Percentiles rank a stretch among this genome's conserved stretches.
Conservation (phyloP, 805 yeast species). For the Suhomyces tanzawaensis region DNA sequence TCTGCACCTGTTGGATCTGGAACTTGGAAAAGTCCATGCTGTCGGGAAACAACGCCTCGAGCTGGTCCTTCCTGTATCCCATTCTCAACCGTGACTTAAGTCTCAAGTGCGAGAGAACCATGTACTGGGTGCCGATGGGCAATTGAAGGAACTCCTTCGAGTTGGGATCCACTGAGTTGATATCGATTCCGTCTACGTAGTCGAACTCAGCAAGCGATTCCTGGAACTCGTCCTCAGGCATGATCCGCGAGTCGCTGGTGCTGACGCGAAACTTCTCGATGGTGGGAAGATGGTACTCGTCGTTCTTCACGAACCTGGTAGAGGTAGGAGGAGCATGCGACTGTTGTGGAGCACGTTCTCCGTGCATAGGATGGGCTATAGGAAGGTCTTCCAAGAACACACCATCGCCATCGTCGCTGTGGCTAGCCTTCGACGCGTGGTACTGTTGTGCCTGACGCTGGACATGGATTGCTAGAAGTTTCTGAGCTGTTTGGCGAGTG, state of each 20-base stretch:
- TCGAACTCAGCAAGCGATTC: conserved; percentile 40
- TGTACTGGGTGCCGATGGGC: conserved; percentile 86
- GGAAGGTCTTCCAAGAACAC: conserved; percentile 29
- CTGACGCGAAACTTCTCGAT: conserved; percentile 54
- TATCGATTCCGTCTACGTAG: conserved; percentile 65
- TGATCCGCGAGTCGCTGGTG: conserved; percentile 65
- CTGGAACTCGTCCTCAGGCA: conserved; percentile 69
- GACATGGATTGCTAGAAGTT: conserved; percentile 73
- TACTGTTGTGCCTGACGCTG: conserved; percentile 46
- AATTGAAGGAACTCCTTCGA: conserved; percentile 72
- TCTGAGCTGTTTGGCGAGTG: conserved; percentile 73
- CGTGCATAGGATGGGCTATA: conserved; percentile 15
- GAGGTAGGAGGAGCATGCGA: background rate
- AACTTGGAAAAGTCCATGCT: conserved; percentile 88
- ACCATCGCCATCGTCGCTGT: conserved; percentile 9
- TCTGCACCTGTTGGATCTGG: conserved; percentile 89
- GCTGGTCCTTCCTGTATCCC: conserved; percentile 92
- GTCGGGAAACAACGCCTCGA: conserved; percentile 76
- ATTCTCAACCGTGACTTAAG: conserved; percentile 84
- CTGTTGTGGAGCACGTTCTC: no score
- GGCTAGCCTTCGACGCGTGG: background rate
- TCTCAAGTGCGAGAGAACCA: conserved; percentile 78
- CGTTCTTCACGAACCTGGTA: conserved; percentile 49
- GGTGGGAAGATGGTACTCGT: conserved; percentile 84
- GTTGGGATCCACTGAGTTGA: conserved; percentile 77